Evolutionary conservation across 1,139 yeast genomes (phyloP), one percentile per base, ranked within the genome.

Genomic region (Barnettozyma hawaiiensis): DNA sequence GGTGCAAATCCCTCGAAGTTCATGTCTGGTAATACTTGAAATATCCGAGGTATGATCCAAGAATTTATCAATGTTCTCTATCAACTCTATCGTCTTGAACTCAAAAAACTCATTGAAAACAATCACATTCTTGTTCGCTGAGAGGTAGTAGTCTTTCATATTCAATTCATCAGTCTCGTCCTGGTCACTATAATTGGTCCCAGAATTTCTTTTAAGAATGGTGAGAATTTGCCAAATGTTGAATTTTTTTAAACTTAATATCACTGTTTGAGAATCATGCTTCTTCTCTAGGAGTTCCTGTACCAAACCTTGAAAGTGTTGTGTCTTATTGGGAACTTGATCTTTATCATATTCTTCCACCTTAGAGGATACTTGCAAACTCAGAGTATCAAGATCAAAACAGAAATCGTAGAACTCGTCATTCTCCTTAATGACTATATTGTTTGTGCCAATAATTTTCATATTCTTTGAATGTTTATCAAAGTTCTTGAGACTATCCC

Each of bases 51-150:
- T 15, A 2, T 43, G 8, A n/a, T 19, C 20, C 10, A 44, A 20
- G 16, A 45, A 39, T 5, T 27, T 32, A 20, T 33, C 28, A 11
- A 54, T 18, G 2, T 45, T 41, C 9, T 54, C 59, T 18, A 55
- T 52, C 11, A 53, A 32, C 18, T 39, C 45, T 2, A 52, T 52
- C 2, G 53, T 48, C n/a, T 54, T 52, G 35, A 46, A 52, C 12
- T 55, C 58, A 42, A 55, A 55, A 21, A 55, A 42, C 33, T 54
- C 54, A n/a, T 47, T 52, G 38, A 53, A 55, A 5, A 54, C 40
- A 0, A 49, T 41, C 2, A 55, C 19, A 24, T 53, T 55, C 29
- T 53, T 55, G 33, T 50, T 51, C 18, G 43, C 44, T 16, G 46
- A 42, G 7, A 55, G 31, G 24, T 52, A 54, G 31, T 50, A 54